Conservation (phyloP, 1,284 basidiomycete species). For the Puccinia horiana region DNA sequence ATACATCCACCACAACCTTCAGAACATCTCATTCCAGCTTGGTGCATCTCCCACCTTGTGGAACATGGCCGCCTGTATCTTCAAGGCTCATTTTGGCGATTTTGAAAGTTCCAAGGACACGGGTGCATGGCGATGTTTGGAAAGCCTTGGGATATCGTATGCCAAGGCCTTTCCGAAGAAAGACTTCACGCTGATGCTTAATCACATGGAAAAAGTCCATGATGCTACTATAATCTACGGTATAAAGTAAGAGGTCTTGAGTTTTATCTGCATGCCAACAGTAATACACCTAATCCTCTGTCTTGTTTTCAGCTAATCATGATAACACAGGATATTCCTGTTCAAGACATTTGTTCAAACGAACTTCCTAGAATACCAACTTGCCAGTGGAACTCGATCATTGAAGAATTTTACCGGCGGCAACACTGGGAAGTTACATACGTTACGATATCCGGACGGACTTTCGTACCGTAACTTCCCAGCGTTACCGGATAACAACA, state of each 20-base stretch:
- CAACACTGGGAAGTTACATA: no score
- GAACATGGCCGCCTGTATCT: not conserved
- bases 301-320: no score
- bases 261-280: no score
- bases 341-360: not conserved
- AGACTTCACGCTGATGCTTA: not conserved
- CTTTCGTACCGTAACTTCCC: no score
- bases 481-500: no score
- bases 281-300: no score
- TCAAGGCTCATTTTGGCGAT: constrained; percentile 1
- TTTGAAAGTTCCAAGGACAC: constrained; percentile 11
- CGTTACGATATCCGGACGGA: no score
- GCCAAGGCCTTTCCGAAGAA: constrained; percentile 11
- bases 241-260: not conserved
- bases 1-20: not conserved
- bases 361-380: not conserved
- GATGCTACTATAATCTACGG: not conserved
- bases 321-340: no score
- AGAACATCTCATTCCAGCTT: constrained; percentile 3
- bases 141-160: not conserved
- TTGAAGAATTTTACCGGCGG: not conserved
- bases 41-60: constrained; percentile 16
- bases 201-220: constrained; percentile 1
- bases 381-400: not conserved
- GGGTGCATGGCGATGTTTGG: constrained; percentile 7